Percentiles rank a stretch among this genome's conserved stretches.
These are phyloP conservation scores for Chaetomium fimeti DNA, from an alignment of 495 filamentous ascomycete genomes.

Conservation along the genomic window DNA sequence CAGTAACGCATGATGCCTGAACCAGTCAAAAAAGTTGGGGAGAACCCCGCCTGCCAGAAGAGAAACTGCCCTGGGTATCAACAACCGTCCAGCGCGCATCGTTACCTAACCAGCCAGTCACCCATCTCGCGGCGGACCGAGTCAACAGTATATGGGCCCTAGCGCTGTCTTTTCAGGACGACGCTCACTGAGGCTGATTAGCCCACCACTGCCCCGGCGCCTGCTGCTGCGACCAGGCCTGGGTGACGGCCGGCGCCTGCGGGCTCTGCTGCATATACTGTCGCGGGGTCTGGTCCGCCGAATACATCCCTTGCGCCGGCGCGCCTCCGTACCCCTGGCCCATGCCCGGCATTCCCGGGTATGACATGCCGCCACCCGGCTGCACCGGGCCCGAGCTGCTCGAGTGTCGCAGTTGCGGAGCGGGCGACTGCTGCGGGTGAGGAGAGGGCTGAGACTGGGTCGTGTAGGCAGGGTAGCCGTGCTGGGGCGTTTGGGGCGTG, in stretches of 20 bases:
- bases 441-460: slow-evolving; percentile 58
- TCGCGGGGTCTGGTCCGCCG: slow-evolving; percentile 56
- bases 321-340: slow-evolving; percentile 50
- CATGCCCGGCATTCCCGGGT: slow-evolving; percentile 60
- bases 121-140: not conserved
- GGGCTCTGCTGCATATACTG: slow-evolving; percentile 58
- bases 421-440: slow-evolving; percentile 57
- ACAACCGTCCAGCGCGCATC: not conserved
- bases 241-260: slow-evolving; percentile 43
- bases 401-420: slow-evolving; percentile 59
- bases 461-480: slow-evolving; percentile 47
- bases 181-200: slow-evolving; percentile 44
- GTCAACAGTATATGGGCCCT: not conserved
- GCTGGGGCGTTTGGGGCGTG: slow-evolving; percentile 48
- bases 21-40: not conserved
- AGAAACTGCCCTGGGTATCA: not conserved
- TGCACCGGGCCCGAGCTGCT: slow-evolving; percentile 60
- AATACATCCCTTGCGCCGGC: slow-evolving; percentile 56
- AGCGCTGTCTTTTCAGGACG: not conserved
- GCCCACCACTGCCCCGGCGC: slow-evolving; percentile 47
- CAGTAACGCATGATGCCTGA: not conserved
- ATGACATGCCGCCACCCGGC: slow-evolving; percentile 51
- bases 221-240: slow-evolving; percentile 47
- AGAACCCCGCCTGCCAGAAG: not conserved
- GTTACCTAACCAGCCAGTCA: not conserved